A percentile compares a stretch with the other conserved stretches of the same genome.
Conservation (phyloP, 2,329 filamentous ascomycete species). For the Purpureocillium takamizusanense region DNA sequence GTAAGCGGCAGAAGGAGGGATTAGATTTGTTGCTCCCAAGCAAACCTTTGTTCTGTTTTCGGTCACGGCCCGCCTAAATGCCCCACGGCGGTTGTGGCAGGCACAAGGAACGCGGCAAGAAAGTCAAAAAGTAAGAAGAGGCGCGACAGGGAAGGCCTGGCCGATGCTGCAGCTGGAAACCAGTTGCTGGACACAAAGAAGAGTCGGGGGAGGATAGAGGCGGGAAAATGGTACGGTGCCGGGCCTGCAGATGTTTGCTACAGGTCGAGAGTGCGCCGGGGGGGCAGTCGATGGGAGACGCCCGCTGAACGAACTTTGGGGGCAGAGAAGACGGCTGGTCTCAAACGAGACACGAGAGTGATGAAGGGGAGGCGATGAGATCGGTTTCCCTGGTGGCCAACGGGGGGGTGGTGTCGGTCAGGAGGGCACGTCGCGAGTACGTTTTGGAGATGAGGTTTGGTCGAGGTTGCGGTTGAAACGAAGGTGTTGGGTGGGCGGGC, state of each 20-base stretch:
- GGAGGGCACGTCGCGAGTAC: slow-evolving; percentile 1
- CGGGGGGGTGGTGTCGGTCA: background rate
- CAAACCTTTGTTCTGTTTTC: slow-evolving; percentile 16
- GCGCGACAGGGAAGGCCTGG: no score
- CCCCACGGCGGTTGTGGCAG: no score
- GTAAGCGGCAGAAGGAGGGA: slow-evolving; percentile 14
- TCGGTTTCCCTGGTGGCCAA: slow-evolving; percentile 1
- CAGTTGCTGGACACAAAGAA: background rate
- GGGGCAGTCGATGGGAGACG: background rate
- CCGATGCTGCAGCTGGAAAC: background rate
- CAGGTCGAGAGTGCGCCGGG: no score
- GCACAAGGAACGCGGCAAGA: no score
- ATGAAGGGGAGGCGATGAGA: background rate
- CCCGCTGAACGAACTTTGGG: background rate
- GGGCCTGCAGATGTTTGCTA: no score
- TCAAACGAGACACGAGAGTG: background rate
- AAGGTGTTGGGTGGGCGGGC: background rate
- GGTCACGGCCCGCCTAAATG: background rate
- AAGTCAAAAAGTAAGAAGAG: background rate
- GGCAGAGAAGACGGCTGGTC: background rate
- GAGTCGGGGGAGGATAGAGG: no score
- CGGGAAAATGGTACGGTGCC: no score
- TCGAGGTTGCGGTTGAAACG: background rate
- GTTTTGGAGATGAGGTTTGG: background rate
- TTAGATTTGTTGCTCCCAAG: slow-evolving; percentile 23